These are phyloP conservation scores for Podila epicladia DNA, from an alignment of 192 early-diverging fungal genomes.

Conservation along the genomic window DNA sequence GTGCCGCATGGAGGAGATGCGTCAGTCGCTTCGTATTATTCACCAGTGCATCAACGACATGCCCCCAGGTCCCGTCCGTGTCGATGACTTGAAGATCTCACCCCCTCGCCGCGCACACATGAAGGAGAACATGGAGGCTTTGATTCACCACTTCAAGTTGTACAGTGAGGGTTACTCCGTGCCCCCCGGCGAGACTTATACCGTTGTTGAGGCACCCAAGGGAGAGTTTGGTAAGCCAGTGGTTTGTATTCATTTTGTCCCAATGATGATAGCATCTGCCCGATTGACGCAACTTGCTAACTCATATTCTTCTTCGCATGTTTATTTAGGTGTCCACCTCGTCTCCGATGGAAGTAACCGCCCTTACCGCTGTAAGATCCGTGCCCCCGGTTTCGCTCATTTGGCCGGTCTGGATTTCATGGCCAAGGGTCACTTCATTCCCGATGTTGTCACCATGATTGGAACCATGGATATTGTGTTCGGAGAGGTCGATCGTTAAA, in stretches of 20 bases:
- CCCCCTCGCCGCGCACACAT: constrained; percentile 93
- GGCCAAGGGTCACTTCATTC: constrained; percentile 90
- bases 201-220: constrained; percentile 97
- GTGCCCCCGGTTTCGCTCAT: constrained; percentile 96
- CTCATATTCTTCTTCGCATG: background rate
- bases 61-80: constrained; percentile 91
- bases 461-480: constrained; percentile 99
- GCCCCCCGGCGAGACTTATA: constrained; percentile 97
- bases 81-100: constrained; percentile 98
- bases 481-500: constrained; percentile 89
- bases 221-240: constrained; percentile 92
- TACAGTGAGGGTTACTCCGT: constrained; percentile 99
- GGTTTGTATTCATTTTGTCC: constrained; percentile 5
- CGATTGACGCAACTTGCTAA: too few relatives aligned
- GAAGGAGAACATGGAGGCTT: constrained; percentile 99
- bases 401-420: constrained; percentile 91
- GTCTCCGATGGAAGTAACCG: constrained; percentile 93
- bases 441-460: constrained; percentile 96
- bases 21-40: constrained; percentile 95
- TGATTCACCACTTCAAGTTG: constrained; percentile 99
- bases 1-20: constrained; percentile 99
- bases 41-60: constrained; percentile 96
- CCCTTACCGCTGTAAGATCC: constrained; percentile 98
- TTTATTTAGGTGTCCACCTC: constrained; percentile 72
- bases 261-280: too few relatives aligned